A percentile compares a stretch with the other conserved stretches of the same genome.
These are phyloP conservation scores for Monilinia vaccinii-corymbosi DNA, from an alignment of 2,329 filamentous ascomycete species.

Conservation along the genomic window DNA sequence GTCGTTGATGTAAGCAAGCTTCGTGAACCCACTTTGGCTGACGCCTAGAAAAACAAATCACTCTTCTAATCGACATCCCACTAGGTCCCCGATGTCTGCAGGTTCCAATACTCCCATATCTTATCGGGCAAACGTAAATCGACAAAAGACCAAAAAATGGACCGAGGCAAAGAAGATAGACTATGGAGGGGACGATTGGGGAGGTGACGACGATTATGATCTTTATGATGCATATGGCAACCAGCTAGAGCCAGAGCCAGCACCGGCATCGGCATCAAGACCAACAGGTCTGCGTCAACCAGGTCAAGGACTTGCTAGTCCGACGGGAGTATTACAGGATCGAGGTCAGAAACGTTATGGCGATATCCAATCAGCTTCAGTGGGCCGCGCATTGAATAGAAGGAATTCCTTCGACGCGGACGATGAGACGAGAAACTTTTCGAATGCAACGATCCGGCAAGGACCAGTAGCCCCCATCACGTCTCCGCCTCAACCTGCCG, in stretches of 20 bases:
- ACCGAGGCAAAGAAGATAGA: conserved; percentile 76
- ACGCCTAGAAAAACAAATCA: neutral
- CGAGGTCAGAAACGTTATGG: conserved; percentile 27
- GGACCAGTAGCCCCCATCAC: conserved; percentile 13
- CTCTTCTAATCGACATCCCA: conserved; percentile 4
- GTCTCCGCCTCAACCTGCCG: conserved; percentile 6
- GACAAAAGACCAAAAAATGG: conserved; percentile 91
- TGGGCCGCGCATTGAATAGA: conserved; percentile 12
- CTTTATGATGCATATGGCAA: conserved; percentile 26
- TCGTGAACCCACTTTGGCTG: too few relatives aligned
- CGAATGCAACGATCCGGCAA: conserved; percentile 22
- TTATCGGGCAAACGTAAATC: conserved; percentile 80
- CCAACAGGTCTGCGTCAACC: conserved; percentile 37
- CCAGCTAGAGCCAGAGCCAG: conserved; percentile 34
- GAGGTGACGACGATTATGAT: conserved; percentile 57
- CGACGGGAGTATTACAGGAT: conserved; percentile 8
- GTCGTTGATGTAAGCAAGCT: conserved; percentile 2
- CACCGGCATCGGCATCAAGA: conserved; percentile 24
- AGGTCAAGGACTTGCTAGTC: conserved; percentile 27
- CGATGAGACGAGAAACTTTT: conserved; percentile 44
- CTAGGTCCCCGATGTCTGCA: conserved; percentile 19
- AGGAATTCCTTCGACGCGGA: conserved; percentile 45
- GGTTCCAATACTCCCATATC: conserved; percentile 22
- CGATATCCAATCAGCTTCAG: conserved; percentile 24
- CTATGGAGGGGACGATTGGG: conserved; percentile 95